Evolutionary conservation across 2,329 filamentous ascomycete genomes (phyloP), one percentile per base, ranked within the genome.

Genomic region (Albifimbria verrucaria): DNA sequence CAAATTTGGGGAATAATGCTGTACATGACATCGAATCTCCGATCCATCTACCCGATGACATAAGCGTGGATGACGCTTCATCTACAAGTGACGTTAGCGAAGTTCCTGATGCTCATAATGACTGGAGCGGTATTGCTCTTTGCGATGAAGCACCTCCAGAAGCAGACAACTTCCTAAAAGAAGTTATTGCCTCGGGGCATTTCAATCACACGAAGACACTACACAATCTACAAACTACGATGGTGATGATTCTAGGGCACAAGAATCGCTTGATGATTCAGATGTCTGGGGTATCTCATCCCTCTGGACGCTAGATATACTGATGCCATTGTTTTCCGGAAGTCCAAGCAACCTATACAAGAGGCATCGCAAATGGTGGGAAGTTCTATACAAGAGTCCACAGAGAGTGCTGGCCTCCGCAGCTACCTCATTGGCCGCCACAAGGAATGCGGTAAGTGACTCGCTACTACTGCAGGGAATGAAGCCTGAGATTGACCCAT

Each of bases 401-500:
- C n/a, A n/a, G n/a, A 80, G 57, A 83, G 80, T 7, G 74, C 83
- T 20, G 79, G 88, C 15, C 86, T 91, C 1, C 87, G 89, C 41
- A 94, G 94, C 25, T 99, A 96, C 68, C 74, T 99, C 51, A 88
- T 99, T 57, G 94, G 94, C 32, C 83, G 94, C 59, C 94, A 99
- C 74, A 87, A 89, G 2, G 94, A 99, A 72, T 97, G 94, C 70
- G 91, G 89, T 93, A 80, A 67, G 89, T 39, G 5, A 39, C 4
- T n/a, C 32, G 5, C 12, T 39, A 17, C 32, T n/a, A n/a, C 12
- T 12, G 12, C 12, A 39, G 4, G 15, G 12, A 18, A 11, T 15
- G 21, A n/a, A 21, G 10, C 11, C 26, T 36, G n/a, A 32, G 44
- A 56, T 63, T 41, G 59, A n/a, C n/a, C n/a, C 52, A 39, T 39